Base-by-base conservation (phyloP, 257 asterid genomes). In the Forsythia suspensa region DNA sequence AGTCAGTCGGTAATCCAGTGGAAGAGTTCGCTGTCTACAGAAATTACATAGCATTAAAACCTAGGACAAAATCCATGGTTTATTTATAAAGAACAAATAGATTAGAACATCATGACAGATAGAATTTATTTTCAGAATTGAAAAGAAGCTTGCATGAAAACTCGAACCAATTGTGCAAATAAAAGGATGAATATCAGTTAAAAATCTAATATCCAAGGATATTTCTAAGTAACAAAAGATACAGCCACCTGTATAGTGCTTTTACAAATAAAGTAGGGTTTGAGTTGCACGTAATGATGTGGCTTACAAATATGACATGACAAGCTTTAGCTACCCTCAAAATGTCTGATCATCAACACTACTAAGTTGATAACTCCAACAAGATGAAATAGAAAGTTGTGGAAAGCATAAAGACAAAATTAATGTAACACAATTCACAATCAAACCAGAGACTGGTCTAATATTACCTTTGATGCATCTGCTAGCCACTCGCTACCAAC, bases 401-500 rank as follows among this genome's bases (percentile, higher is more conserved):
- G 42, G 71, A 69, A 52, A 57, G 38, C 73, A 75, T 78, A 43
- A 16, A 16, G 57, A 71, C 51, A 69, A 42, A 7, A 80, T 61
- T 16, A 38, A 63, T 65, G 51, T 63, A 44, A 15, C 41, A 66
- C 21, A 6, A 40, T 24, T 57, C 21, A 44, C 48, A 40, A 71
- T 71, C 34, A 71, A 72, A 69, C 43, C 43, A 77, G 46, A 8
- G 77, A 20, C 55, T 59, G 40, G 66, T 80, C 29, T 77, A 44
- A 6, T 51, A 21, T 41, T 80, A 96, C 99, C 99, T 88, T 96
- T 5, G 98, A 94, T 66, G 89, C 88, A 85, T 93, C 99, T 39
- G 96, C 84, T 44, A 91, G 86, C 99, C 98, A 96, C 92, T 96
- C 99, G 65, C 91, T 84, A 76, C 98, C 98, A 40, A 94, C 99